A percentile compares a stretch with the other conserved stretches of the same genome.
Conservation (phyloP, 495 filamentous ascomycete species). For the Aspergillus egyptiacus region DNA sequence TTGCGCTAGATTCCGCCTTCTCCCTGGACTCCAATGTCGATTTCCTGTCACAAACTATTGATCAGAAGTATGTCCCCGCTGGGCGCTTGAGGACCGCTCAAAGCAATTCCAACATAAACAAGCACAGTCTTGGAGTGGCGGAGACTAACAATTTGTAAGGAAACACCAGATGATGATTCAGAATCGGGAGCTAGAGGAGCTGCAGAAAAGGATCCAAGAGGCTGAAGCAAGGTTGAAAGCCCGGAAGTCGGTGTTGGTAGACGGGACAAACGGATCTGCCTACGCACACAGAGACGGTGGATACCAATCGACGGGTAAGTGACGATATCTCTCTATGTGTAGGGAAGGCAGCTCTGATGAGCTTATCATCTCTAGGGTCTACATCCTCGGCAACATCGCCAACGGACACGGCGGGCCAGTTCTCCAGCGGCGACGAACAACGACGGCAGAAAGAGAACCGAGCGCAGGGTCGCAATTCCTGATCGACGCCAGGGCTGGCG, state of each 20-base stretch:
- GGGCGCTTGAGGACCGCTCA: not conserved
- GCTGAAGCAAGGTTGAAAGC: constrained; percentile 75
- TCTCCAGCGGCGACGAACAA: constrained; percentile 24
- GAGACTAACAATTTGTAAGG: constrained; percentile 21
- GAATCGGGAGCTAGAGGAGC: constrained; percentile 71
- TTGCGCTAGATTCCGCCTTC: constrained; percentile 83
- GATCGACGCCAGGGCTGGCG: constrained; percentile 15
- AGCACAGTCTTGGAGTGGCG: not conserved
- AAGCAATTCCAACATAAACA: no score
- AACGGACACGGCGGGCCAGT: constrained; percentile 19
- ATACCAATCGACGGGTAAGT: constrained; percentile 22
- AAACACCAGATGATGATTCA: constrained; percentile 71
- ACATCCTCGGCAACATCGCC: constrained; percentile 19
- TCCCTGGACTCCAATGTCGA: constrained; percentile 73
- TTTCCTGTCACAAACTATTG: constrained; percentile 67
- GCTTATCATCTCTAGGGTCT: constrained; percentile 12
- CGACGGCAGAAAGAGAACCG: constrained; percentile 6
- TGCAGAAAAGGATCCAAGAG: constrained; percentile 76
- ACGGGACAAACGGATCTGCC: constrained; percentile 4
- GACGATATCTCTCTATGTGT: not conserved
- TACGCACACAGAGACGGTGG: constrained; percentile 12
- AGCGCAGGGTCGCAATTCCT: constrained; percentile 15
- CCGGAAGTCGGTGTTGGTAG: constrained; percentile 22
- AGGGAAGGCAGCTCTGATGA: constrained; percentile 5
- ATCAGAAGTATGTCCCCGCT: constrained; percentile 65